Evolutionary conservation across 2,329 filamentous ascomycete genomes (phyloP).

Genomic region (Anthostomella pinea): DNA sequence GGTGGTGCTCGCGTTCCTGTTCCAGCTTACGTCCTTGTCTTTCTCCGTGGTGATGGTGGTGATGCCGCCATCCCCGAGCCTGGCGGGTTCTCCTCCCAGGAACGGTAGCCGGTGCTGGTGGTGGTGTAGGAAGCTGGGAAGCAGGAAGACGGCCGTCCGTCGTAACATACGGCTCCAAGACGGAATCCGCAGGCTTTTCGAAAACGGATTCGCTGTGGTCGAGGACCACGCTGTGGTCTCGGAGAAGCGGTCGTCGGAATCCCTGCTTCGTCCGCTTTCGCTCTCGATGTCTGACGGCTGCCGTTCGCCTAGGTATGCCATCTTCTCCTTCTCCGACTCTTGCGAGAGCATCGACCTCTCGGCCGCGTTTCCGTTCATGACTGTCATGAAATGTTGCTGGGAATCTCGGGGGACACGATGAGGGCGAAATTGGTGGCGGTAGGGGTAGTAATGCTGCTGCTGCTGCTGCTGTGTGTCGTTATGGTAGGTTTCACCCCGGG

Average conservation of each 20-base stretch:
- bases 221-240: constrained; percentile 32
- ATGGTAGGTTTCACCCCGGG: too few species aligned
- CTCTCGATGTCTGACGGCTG: constrained; percentile 43
- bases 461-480: too few species aligned
- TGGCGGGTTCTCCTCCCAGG: neutral
- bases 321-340: constrained; percentile 48
- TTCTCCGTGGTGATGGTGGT: constrained; percentile 9
- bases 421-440: too few species aligned
- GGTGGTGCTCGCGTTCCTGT: constrained; percentile 37
- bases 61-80: neutral
- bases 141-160: constrained; percentile 42
- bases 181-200: constrained; percentile 28
- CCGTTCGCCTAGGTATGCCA: constrained; percentile 44
- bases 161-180: constrained; percentile 38
- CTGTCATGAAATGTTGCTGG: too few species aligned
- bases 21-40: neutral
- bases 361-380: constrained; percentile 41
- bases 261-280: constrained; percentile 36
- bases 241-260: constrained; percentile 37
- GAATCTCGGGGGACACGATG: too few species aligned
- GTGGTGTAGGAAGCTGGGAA: constrained; percentile 53
- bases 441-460: too few species aligned
- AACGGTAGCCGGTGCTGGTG: constrained; percentile 16
- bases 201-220: constrained; percentile 28
- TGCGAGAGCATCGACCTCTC: constrained; percentile 35